Conservation (phyloP, 306 rosid species). For the Casuarina equisetifolia region DNA sequence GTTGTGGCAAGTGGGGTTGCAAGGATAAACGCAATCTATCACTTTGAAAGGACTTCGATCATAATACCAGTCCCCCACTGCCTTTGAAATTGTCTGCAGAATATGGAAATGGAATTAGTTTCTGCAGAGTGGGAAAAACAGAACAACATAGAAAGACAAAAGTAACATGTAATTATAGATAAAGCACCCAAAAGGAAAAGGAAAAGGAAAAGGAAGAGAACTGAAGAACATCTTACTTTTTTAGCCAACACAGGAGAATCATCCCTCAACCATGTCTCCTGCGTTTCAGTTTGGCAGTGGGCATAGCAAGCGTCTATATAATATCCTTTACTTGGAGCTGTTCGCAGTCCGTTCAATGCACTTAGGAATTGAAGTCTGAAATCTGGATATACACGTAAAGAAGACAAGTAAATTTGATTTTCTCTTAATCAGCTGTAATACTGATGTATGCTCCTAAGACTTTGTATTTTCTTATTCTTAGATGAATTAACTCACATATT, state of each 20-base stretch:
- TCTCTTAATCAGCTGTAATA: too few relatives aligned
- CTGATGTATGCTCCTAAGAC: too few relatives aligned
- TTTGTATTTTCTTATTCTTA: too few relatives aligned
- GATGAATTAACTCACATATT: too few relatives aligned
- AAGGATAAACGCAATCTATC: constrained; percentile 88
- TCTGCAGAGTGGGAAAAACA: neutral
- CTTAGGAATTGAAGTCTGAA: constrained; percentile 69
- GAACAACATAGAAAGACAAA: neutral
- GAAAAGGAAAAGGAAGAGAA: neutral
- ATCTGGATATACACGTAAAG: constrained; percentile 41
- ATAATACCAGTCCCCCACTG: constrained; percentile 89
- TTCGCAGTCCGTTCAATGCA: constrained; percentile 49
- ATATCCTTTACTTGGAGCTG: constrained; percentile 56
- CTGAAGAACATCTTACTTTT: constrained; percentile 47
- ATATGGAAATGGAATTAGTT: constrained; percentile 9
- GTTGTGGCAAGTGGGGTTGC: constrained; percentile 94
- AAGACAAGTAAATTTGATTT: constrained; percentile 6
- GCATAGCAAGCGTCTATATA: constrained; percentile 89
- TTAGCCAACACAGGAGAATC: constrained; percentile 66
- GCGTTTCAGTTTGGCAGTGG: constrained; percentile 92
- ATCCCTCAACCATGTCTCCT: constrained; percentile 75
- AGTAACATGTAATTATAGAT: neutral
- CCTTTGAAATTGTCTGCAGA: constrained; percentile 76
- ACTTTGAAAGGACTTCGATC: constrained; percentile 61
- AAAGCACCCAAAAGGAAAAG: neutral